Evolutionary conservation across 2,329 filamentous ascomycete genomes (phyloP).

Genomic region (Aspergillus aculeatinus): DNA sequence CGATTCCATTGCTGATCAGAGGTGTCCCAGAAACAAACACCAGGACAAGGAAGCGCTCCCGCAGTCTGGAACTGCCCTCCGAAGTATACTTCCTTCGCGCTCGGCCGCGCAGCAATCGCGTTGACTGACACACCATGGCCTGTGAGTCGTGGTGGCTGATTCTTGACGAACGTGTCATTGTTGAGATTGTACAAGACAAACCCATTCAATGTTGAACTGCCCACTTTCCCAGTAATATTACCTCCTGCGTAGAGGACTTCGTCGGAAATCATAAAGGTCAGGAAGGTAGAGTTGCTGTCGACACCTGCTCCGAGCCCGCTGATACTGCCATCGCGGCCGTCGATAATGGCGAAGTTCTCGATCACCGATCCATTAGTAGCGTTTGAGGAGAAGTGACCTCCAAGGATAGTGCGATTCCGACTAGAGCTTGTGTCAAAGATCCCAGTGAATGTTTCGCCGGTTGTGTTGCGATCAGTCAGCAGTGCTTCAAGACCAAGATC

Average conservation of each 20-base stretch:
- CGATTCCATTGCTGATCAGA: conserved; percentile 73
- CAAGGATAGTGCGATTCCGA: conserved; percentile 82
- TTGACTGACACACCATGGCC: conserved; percentile 72
- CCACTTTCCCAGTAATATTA: conserved; percentile 67
- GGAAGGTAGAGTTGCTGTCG: conserved; percentile 70
- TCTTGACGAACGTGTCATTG: conserved; percentile 58
- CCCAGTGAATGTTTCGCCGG: conserved; percentile 62
- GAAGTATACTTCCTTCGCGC: conserved; percentile 74
- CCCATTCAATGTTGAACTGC: conserved; percentile 64
- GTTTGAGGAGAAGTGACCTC: conserved; percentile 77
- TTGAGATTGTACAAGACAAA: conserved; percentile 77
- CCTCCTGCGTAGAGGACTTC: conserved; percentile 81
- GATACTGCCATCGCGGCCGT: conserved; percentile 68
- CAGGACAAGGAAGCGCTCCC: conserved; percentile 77
- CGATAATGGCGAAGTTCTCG: conserved; percentile 78
- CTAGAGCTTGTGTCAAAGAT: conserved; percentile 69
- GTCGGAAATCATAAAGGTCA: conserved; percentile 65
- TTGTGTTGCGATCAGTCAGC: conserved; percentile 46
- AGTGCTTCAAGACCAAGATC: conserved; percentile 41
- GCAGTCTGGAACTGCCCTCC: conserved; percentile 82
- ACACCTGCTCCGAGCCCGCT: conserved; percentile 66
- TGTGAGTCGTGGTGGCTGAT: conserved; percentile 72
- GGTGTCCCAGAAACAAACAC: conserved; percentile 76
- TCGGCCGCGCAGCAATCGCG: conserved; percentile 70
- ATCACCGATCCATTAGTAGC: conserved; percentile 68